phyloP scores from a whole-genome alignment of 2,329 filamentous ascomycete species.

The Biscogniauxia mediterranea region DNA sequence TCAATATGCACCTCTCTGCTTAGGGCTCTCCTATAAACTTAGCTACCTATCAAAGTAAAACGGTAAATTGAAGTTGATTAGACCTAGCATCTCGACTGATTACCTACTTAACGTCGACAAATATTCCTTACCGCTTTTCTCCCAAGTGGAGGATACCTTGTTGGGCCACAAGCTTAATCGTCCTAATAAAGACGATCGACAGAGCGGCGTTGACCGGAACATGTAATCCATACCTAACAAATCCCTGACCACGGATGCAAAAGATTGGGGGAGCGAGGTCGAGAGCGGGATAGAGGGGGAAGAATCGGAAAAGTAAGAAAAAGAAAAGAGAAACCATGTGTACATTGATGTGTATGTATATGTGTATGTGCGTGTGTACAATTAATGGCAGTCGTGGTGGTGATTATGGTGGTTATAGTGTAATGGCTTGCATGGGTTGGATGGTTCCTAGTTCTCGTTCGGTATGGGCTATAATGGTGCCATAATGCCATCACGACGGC shows the following conservation, averaged over 20 bases:
- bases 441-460: background rate
- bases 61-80: too few species aligned
- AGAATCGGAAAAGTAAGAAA: too few species aligned
- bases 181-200: constrained; percentile 22
- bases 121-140: constrained; percentile 22
- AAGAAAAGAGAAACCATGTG: too few species aligned
- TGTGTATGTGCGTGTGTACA: too few species aligned
- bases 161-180: constrained; percentile 5
- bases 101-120: too few species aligned
- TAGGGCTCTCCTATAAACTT: too few species aligned
- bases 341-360: too few species aligned
- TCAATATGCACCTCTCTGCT: too few species aligned
- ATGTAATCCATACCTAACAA: constrained; percentile 14
- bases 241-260: constrained; percentile 15
- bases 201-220: constrained; percentile 17
- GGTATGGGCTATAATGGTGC: background rate
- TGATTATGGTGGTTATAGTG: too few species aligned
- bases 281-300: too few species aligned
- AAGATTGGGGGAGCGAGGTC: background rate
- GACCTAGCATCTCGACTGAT: background rate
- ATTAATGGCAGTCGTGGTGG: too few species aligned
- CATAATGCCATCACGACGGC: background rate
- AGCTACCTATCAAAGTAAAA: too few species aligned
- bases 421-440: background rate
- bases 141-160: constrained; percentile 8